Percentiles rank a stretch among this genome's conserved stretches.
Conservation (phyloP, 1,139 yeast species). For the Kodamaea plutei region DNA sequence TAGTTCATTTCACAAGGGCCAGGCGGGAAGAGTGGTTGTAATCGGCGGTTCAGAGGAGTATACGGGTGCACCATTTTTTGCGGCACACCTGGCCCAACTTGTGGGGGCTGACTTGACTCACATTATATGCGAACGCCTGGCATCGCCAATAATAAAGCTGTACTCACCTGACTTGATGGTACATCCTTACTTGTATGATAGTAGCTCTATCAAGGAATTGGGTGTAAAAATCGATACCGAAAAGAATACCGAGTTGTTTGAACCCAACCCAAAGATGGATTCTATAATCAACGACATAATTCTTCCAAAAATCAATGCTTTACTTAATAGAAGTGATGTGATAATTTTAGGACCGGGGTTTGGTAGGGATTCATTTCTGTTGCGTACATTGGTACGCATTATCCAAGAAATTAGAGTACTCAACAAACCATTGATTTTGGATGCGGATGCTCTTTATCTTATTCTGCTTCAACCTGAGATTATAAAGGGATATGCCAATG, state of each 20-base stretch:
- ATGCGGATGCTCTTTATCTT: conserved; percentile 82
- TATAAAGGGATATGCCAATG: conserved; percentile 46
- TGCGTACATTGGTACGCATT: conserved; percentile 53
- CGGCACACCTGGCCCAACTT: conserved; percentile 78
- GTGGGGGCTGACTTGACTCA: conserved; percentile 90
- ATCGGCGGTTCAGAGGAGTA: conserved; percentile 94
- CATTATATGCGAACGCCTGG: conserved; percentile 72
- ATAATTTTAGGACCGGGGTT: conserved; percentile 92
- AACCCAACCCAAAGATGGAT: conserved; percentile 17
- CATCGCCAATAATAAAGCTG: conserved; percentile 77
- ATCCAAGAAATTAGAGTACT: conserved; percentile 51
- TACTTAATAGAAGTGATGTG: conserved; percentile 69
- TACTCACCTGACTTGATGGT: conserved; percentile 96
- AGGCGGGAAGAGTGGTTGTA: conserved; percentile 82
- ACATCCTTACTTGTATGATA: conserved; percentile 71
- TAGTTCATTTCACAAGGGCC: conserved; percentile 81
- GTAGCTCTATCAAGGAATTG: conserved; percentile 10
- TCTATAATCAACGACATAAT: conserved; percentile 38
- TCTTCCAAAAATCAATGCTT: conserved; percentile 49
- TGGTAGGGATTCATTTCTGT: conserved; percentile 75
- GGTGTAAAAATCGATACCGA: conserved; percentile 17
- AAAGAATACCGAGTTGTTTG: conserved; percentile 8
- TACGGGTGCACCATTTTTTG: conserved; percentile 94
- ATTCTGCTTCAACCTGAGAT: conserved; percentile 54
- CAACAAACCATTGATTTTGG: conserved; percentile 68